phyloP scores from a whole-genome alignment of 192 early-diverging fungal genomes.

The Entophlyctis luteolus region DNA sequence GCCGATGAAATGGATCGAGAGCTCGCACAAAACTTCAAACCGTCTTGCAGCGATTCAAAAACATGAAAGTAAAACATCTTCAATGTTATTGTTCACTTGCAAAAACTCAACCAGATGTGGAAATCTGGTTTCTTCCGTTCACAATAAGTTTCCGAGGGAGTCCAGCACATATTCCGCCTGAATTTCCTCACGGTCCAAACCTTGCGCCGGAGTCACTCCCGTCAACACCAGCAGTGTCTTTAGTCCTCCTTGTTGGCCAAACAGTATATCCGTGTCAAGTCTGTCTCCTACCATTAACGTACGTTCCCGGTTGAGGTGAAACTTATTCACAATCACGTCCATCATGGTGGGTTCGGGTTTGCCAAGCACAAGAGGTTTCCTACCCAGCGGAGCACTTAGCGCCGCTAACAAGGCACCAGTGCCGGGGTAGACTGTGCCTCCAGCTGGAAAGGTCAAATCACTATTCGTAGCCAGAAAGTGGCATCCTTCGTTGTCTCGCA shows the following conservation, averaged over 20 bases:
- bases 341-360: conserved; percentile 94
- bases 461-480: conserved; percentile 91
- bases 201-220: conserved; percentile 49
- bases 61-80: too few relatives aligned
- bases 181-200: conserved; percentile 25
- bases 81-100: too few relatives aligned
- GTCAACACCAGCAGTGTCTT: conserved; percentile 89
- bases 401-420: conserved; percentile 78
- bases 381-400: conserved; percentile 69
- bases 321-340: conserved; percentile 83
- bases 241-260: conserved; percentile 82
- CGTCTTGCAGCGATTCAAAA: too few relatives aligned
- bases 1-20: too few relatives aligned
- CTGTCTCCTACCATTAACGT: conserved; percentile 97
- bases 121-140: too few relatives aligned
- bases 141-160: conserved; percentile 37
- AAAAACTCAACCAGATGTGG: too few relatives aligned
- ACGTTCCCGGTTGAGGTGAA: conserved; percentile 67
- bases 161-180: conserved; percentile 42
- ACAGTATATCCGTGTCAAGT: conserved; percentile 92
- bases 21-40: too few relatives aligned
- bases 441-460: conserved; percentile 85
- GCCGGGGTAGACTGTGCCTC: conserved; percentile 64
- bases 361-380: conserved; percentile 80
- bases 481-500: conserved; percentile 64